Evolutionary conservation across 345 rosid genomes (phyloP).

Genomic region (Populus tremula): DNA sequence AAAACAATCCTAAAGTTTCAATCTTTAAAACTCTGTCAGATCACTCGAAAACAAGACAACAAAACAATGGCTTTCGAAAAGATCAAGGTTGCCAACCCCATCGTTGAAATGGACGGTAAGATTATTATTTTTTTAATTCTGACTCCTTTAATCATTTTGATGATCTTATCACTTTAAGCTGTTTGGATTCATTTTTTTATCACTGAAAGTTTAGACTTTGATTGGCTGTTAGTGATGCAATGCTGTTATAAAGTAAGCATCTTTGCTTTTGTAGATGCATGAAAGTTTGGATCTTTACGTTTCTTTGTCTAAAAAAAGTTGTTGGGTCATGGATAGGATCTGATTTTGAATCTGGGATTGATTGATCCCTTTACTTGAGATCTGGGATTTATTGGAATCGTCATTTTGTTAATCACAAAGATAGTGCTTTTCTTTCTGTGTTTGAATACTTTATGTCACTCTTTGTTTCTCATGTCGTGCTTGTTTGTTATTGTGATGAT

Average conservation of each 20-base stretch:
- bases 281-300: not conserved
- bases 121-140: not conserved
- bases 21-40: not conserved
- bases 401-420: not conserved
- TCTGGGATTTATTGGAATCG: not conserved
- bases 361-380: not conserved
- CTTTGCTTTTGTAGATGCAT: not conserved
- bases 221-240: not conserved
- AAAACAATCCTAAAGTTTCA: not conserved
- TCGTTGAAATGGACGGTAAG: conserved; percentile 98
- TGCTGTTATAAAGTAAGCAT: not conserved
- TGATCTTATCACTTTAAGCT: not conserved
- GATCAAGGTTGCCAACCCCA: conserved; percentile 92
- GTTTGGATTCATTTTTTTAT: not conserved
- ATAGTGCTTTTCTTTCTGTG: not conserved
- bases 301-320: not conserved
- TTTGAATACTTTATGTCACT: not conserved
- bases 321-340: conserved; percentile 10
- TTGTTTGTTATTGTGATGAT: conserved; percentile 14
- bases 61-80: conserved; percentile 62
- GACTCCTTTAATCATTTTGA: not conserved
- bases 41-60: not conserved
- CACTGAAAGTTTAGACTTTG: not conserved
- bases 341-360: not conserved
- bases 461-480: not conserved